Percentiles rank a stretch among this genome's conserved stretches.
Conservation (phyloP, 805 yeast species). For the Saturnispora mendoncae region DNA sequence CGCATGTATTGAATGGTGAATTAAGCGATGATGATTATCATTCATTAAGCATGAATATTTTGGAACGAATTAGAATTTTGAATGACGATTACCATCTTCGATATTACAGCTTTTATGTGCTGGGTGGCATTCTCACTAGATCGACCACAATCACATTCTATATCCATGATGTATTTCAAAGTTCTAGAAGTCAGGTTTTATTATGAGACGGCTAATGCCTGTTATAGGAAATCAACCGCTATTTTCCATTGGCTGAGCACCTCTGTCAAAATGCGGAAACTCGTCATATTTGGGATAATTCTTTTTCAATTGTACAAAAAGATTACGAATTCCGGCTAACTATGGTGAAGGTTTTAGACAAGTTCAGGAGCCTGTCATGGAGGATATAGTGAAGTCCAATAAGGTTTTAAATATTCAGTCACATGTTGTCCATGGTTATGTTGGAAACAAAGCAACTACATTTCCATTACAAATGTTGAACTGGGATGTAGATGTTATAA, state of each 20-base stretch:
- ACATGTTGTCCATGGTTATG: conserved; percentile 67
- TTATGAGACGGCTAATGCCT: too few relatives aligned
- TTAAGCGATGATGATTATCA: conserved; percentile 23
- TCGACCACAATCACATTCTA: too few relatives aligned
- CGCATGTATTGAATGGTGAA: conserved; percentile 24
- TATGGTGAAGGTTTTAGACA: background rate
- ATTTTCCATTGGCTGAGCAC: too few relatives aligned
- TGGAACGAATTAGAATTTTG: conserved; percentile 3
- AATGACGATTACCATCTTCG: background rate
- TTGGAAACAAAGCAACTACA: conserved; percentile 58
- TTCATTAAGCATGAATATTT: conserved; percentile 11
- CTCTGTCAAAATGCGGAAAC: background rate
- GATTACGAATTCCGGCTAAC: background rate
- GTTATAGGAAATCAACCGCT: too few relatives aligned
- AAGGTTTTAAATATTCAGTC: conserved; percentile 49
- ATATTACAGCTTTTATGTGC: background rate
- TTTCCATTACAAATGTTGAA: conserved; percentile 58
- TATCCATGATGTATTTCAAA: too few relatives aligned
- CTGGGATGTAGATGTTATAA: conserved; percentile 61
- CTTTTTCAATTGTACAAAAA: background rate
- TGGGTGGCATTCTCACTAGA: too few relatives aligned
- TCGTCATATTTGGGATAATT: background rate
- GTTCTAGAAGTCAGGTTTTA: too few relatives aligned
- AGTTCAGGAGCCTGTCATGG: background rate
- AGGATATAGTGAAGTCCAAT: background rate